Percentiles rank a stretch among this genome's conserved stretches.
phyloP scores from a whole-genome alignment of 306 rosid genomes.

The Sphenostylis stenocarpa region DNA sequence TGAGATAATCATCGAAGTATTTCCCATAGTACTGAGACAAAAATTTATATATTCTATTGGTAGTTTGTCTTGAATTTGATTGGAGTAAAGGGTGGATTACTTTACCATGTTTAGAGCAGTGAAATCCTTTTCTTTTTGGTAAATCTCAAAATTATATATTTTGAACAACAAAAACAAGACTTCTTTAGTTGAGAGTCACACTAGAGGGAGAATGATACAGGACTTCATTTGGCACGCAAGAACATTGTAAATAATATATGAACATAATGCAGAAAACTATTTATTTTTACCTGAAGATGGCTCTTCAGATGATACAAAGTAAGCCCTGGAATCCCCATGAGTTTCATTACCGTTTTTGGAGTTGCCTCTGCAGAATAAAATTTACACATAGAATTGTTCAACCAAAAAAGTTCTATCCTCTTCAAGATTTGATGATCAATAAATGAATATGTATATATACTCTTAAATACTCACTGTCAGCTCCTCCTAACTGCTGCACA shows the following conservation, averaged over 20 bases:
- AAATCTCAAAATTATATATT: background rate
- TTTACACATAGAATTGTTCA: background rate
- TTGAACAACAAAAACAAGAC: background rate
- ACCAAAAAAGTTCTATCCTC: background rate
- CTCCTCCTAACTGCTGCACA: conserved; percentile 81
- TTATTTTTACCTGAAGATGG: conserved; percentile 79
- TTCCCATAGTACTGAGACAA: background rate
- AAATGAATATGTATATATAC: background rate
- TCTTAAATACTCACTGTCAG: conserved; percentile 67
- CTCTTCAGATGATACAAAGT: conserved; percentile 87
- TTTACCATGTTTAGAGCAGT: background rate
- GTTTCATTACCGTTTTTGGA: conserved; percentile 92
- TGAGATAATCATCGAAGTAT: background rate
- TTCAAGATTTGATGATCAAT: background rate
- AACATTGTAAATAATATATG: background rate
- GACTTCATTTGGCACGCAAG: background rate
- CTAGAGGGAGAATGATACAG: background rate
- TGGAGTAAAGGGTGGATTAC: too few species aligned
- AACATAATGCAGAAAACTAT: background rate
- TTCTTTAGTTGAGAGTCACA: background rate
- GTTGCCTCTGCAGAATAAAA: conserved; percentile 72
- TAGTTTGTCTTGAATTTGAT: background rate
- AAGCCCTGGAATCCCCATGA: conserved; percentile 87
- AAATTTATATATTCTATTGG: background rate
- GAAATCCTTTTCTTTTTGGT: background rate